Conservation (phyloP, 78 protist genomes). For the Creolimax fragrantissima region DNA sequence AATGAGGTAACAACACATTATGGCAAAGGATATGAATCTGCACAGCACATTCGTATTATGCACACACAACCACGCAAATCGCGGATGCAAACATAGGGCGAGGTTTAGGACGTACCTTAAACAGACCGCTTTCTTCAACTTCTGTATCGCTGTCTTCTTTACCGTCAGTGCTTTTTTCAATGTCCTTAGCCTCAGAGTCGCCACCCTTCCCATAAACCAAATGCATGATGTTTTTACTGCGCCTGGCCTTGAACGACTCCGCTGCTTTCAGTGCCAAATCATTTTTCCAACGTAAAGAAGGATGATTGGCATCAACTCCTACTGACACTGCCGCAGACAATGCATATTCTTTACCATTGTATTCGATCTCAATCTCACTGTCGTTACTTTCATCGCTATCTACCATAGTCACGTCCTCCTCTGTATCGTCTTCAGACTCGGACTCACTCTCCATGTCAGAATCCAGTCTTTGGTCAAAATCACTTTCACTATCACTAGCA, state of each 20-base stretch:
- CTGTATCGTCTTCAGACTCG: background rate
- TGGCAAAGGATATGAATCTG: too few species aligned
- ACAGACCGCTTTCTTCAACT: background rate
- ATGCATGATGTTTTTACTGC: background rate
- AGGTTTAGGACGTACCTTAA: too few species aligned
- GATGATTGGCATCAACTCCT: constrained; percentile 30
- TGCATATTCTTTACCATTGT: constrained; percentile 31
- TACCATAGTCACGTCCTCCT: too few species aligned
- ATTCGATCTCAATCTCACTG: constrained; percentile 33
- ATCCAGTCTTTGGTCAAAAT: constrained; percentile 35
- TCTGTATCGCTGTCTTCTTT: constrained; percentile 8
- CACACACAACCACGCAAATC: too few species aligned
- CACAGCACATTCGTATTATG: too few species aligned
- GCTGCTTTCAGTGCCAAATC: background rate
- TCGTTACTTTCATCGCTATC: constrained; percentile 42
- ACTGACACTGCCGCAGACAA: background rate
- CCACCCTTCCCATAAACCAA: constrained; percentile 25
- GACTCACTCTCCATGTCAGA: constrained; percentile 29
- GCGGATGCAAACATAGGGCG: background rate
- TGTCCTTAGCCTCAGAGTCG: background rate
- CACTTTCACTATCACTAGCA: constrained; percentile 24
- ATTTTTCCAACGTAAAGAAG: background rate
- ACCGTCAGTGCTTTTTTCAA: constrained; percentile 1
- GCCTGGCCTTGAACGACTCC: background rate
- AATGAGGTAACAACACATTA: too few species aligned